Evolutionary conservation across 1,139 yeast genomes (phyloP), one percentile per base, ranked within the genome.

Genomic region (Lodderomyces jiufengensis): DNA sequence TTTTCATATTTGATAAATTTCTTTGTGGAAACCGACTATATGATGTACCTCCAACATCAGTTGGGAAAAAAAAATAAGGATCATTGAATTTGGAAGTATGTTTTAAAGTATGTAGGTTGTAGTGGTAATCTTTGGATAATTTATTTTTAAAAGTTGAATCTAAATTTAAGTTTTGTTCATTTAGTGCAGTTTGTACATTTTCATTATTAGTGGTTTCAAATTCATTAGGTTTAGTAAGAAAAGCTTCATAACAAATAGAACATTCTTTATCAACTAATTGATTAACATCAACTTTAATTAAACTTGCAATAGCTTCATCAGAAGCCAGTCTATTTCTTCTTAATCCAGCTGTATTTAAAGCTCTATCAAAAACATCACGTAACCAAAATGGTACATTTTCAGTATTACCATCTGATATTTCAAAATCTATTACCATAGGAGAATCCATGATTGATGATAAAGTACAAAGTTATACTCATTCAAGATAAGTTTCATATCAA

Each of bases 61-160:
- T 49, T 4, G 74, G 73, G 41, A 69, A 48, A 46, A 65, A 67
- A 12, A 69, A 32, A 13, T 63, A 46, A 0, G 74, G 73, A 43
- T 69, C 74, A 27, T 51, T 55, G 39, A 66, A 66, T 29, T 39
- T 27, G 20, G 35, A 23, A 2, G 36, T 29, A n/a, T 37, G 28
- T 3, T 36, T 23, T 21, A 32, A 33, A 6, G 46, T 14, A 12
- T 44, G 45, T 14, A 24, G 7, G 13, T 27, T 10, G 8, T 41
- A 27, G 6, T 41, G 41, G 27, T 39, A 23, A 14, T 26, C 16
- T 10, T 33, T 30, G 26, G 14, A 34, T 23, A 37, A 27, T 26
- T 33, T 27, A 25, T 28, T 10, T 11, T 31, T 24, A 12, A 33
- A 32, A 25, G 29, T 29, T 18, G 26, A 18, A 22, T 32, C 35